A percentile compares a stretch with the other conserved stretches of the same genome.
These are phyloP conservation scores for Platanus orientalis DNA, from an alignment of 164 flowering plant species.

Conservation along the genomic window DNA sequence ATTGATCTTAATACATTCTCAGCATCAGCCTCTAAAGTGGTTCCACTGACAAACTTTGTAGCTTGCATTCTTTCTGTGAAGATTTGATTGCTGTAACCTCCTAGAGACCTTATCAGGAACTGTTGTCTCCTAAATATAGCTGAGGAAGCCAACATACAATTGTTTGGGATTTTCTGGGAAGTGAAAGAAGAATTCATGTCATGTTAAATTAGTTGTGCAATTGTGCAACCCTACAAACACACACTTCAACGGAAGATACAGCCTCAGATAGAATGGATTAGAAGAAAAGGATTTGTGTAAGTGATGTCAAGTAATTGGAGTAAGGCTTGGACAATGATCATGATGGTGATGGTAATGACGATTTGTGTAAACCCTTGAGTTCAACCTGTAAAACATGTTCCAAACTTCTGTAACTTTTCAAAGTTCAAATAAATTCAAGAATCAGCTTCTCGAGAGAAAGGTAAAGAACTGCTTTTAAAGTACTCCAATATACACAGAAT, in stretches of 20 bases:
- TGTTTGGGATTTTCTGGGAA: slow-evolving; percentile 15
- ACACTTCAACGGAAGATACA: no score
- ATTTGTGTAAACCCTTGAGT: no score
- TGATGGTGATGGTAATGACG: no score
- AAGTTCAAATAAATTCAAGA: no score
- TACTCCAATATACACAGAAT: no score
- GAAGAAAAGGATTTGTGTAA: no score
- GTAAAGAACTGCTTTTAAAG: no score
- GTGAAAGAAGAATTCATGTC: slow-evolving; percentile 28
- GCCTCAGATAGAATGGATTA: no score
- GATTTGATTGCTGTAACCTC: slow-evolving; percentile 19
- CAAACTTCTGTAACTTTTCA: no score
- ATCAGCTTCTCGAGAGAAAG: no score
- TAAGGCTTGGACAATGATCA: no score
- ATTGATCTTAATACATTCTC: slow-evolving; percentile 57
- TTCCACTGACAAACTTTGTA: slow-evolving; percentile 12
- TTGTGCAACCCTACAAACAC: background rate
- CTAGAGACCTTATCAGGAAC: slow-evolving; percentile 47
- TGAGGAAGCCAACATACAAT: slow-evolving; percentile 30
- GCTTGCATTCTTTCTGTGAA: slow-evolving; percentile 15
- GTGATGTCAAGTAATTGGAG: no score
- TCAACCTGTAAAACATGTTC: background rate
- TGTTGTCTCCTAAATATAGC: slow-evolving; percentile 61
- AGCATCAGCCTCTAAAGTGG: slow-evolving; percentile 62
- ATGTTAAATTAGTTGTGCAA: slow-evolving; percentile 15